Percentiles rank a stretch among this genome's conserved stretches.
These are phyloP conservation scores for Populus alba DNA, from an alignment of 345 rosid genomes.

Conservation along the genomic window DNA sequence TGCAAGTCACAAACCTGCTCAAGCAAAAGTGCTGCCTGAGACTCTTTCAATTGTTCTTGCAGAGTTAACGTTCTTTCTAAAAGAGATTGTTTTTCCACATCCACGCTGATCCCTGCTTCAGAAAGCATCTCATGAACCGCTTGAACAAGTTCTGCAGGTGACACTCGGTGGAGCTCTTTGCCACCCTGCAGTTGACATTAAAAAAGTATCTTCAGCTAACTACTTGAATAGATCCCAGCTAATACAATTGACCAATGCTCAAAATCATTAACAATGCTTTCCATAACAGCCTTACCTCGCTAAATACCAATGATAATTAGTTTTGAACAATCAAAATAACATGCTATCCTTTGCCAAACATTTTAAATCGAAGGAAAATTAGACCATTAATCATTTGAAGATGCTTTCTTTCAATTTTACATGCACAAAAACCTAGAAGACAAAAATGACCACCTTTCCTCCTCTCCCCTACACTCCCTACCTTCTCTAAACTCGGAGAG, in stretches of 20 bases:
- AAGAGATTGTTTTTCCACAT: conserved; percentile 72
- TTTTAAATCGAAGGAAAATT: neutral
- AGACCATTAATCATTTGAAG: neutral
- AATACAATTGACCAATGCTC: neutral
- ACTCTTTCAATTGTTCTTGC: conserved; percentile 75
- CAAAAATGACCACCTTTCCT: neutral
- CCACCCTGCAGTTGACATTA: conserved; percentile 39
- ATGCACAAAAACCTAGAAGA: neutral
- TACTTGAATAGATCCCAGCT: neutral
- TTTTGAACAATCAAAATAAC: neutral
- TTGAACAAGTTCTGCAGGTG: conserved; percentile 78
- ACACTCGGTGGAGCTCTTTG: conserved; percentile 60
- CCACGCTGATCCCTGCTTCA: conserved; percentile 82
- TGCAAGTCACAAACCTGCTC: conserved; percentile 62
- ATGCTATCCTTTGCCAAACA: neutral
- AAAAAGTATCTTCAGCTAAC: neutral
- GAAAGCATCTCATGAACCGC: conserved; percentile 95
- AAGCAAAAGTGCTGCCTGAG: conserved; percentile 69
- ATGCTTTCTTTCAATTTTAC: neutral
- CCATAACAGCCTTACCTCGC: neutral
- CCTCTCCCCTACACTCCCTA: neutral
- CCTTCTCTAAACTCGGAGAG: too few relatives aligned
- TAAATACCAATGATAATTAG: too few relatives aligned
- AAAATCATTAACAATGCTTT: neutral
- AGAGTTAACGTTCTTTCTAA: conserved; percentile 64